Evolutionary conservation across 2,329 filamentous ascomycete species (phyloP), one percentile per base, ranked within the genome.

Genomic region (Trichoderma aggressivum): DNA sequence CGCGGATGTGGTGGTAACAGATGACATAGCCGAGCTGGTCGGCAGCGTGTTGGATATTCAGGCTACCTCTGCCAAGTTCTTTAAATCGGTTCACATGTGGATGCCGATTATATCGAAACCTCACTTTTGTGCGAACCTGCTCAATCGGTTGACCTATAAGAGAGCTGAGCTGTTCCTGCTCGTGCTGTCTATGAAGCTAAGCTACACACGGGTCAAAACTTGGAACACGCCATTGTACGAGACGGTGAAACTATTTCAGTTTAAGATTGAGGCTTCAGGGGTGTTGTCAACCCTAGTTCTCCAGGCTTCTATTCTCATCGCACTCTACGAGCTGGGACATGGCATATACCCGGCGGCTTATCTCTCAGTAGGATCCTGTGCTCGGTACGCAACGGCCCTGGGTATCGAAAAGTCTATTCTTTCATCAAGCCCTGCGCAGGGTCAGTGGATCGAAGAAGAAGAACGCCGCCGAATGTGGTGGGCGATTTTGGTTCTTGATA

Each of bases 381-480:
- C 70, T 62, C 70, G 70, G 10, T 68, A 68, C 21, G 70, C 55
- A 24, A 61, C 56, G 7, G 63, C 64, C 3, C 11, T 71, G 1
- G 70, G 70, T 0, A 62, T 71, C 8, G 63, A 71, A 16, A 71
- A 62, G n/a, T 53, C 70, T 8, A 50, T 71, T 7, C 34, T 47
- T 28, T 59, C 43, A 21, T 39, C 43, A 24, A 50, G 32, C 18
- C n/a, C 18, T 4, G 4, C 21, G 3, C 21, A 59, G 3, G 18
- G 11, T 16, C 55, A 32, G 11, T 69, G 63, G 70, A 62, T 71
- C n/a, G 70, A 71, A 18, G 55, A 68, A 34, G 70, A 71, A 39
- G 70, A 71, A 61, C 7, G 56, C 11, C 70, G 70, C 32, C 55
- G 70, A 32, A 47, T 68, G 10, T 71, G 70, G 70, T 71, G 70